phyloP scores from a whole-genome alignment of 1,284 basidiomycete genomes.

The Entoloma clypeatum region DNA sequence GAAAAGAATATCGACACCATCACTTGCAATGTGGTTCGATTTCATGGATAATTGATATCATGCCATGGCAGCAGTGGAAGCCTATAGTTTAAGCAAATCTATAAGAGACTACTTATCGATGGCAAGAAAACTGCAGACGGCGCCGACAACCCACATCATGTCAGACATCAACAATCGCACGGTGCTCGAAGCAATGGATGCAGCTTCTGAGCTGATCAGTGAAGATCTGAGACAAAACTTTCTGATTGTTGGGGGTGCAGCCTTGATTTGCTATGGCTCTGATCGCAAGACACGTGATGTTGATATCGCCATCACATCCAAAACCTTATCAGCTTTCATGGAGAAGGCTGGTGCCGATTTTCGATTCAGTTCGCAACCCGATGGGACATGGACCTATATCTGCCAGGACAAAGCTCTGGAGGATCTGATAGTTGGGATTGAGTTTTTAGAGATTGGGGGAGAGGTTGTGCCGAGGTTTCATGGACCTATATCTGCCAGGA shows the following conservation, averaged over 20 bases:
- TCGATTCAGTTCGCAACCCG: conserved; percentile 5
- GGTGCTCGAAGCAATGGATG: conserved; percentile 9
- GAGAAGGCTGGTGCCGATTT: conserved; percentile 4
- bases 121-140: no score
- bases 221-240: conserved; percentile 9
- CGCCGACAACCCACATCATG: no score
- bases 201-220: conserved; percentile 6
- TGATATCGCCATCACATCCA: conserved; percentile 9
- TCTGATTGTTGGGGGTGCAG: conserved; percentile 10
- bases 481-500: conserved; percentile 10
- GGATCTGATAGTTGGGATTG: conserved; percentile 2
- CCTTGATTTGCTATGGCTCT: conserved; percentile 9
- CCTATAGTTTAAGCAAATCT: no score
- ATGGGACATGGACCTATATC: conserved; percentile 6
- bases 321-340: conserved; percentile 4
- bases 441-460: conserved; percentile 9
- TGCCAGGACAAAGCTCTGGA: conserved; percentile 6
- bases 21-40: no score
- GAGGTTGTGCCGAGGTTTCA: no score
- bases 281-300: conserved; percentile 4
- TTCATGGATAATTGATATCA: no score
- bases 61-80: no score
- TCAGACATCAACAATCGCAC: conserved; percentile 1
- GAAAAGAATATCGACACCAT: no score
- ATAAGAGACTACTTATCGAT: no score